Conservation (phyloP, 208 protist species). For the Naegleria fowleri region DNA sequence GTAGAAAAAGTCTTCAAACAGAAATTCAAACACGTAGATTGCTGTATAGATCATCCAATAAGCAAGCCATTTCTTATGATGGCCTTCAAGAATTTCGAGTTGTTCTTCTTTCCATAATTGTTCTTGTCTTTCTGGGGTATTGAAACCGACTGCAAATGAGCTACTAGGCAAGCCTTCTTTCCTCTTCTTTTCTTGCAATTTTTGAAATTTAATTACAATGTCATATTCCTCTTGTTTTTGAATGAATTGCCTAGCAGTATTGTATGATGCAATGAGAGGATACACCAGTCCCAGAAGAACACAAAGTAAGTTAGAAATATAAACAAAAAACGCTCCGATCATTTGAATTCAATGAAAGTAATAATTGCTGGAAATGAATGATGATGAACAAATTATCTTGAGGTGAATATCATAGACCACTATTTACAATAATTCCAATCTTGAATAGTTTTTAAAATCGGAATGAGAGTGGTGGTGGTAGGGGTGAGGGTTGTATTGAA, state of each 20-base stretch:
- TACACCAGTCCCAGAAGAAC: neutral
- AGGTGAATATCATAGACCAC: too few species aligned
- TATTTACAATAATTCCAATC: too few species aligned
- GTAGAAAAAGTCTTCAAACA: neutral
- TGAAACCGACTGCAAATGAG: neutral
- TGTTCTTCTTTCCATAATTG: constrained; percentile 10
- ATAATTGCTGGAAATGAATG: too few species aligned
- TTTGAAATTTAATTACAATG: neutral
- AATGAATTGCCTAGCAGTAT: neutral
- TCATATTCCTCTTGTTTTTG: constrained; percentile 6
- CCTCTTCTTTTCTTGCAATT: neutral
- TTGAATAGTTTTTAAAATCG: too few species aligned
- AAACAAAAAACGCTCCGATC: neutral
- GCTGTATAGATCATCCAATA: neutral
- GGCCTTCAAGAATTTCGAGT: neutral
- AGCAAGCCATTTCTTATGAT: constrained; percentile 10
- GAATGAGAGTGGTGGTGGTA: too few species aligned
- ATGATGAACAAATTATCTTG: too few species aligned
- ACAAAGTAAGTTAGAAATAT: neutral
- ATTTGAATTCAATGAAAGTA: neutral
- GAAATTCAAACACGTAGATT: neutral
- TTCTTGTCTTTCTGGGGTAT: constrained; percentile 1
- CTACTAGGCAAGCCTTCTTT: neutral
- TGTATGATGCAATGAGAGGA: neutral
- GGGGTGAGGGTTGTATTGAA: too few species aligned